Conservation (phyloP, 192 early-diverging fungal species). For the Backusella parvicylindrica region DNA sequence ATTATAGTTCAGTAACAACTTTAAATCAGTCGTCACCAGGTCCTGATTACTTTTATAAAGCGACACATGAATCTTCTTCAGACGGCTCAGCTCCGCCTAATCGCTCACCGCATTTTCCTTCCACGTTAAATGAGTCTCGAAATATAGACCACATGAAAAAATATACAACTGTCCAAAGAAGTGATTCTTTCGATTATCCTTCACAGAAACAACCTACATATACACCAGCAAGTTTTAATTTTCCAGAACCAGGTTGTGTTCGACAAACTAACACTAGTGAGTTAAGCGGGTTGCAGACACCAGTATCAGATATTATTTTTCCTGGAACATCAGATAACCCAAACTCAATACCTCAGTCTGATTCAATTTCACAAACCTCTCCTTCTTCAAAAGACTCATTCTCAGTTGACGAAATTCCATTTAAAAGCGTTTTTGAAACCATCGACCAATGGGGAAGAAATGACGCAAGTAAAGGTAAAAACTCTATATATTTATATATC, state of each 20-base stretch:
- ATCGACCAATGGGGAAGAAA: slow-evolving; percentile 10
- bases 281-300: background rate
- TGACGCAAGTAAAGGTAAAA: background rate
- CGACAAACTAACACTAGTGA: background rate
- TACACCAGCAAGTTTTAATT: background rate
- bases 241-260: background rate
- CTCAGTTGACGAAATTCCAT: background rate
- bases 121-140: background rate
- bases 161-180: background rate
- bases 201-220: background rate
- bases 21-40: background rate
- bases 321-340: background rate
- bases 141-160: background rate
- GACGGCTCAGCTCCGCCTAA: background rate
- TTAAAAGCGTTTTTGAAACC: background rate
- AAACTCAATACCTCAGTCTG: background rate
- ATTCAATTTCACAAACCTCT: background rate
- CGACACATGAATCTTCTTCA: background rate
- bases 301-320: background rate
- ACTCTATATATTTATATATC: background rate
- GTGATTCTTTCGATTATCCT: background rate
- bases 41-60: background rate
- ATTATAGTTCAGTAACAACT: background rate
- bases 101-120: background rate
- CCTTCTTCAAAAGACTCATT: background rate